Percentiles rank a stretch among this genome's conserved stretches.
These are phyloP conservation scores for Terana coerulea DNA, from an alignment of 768 basidiomycete species.

Conservation along the genomic window DNA sequence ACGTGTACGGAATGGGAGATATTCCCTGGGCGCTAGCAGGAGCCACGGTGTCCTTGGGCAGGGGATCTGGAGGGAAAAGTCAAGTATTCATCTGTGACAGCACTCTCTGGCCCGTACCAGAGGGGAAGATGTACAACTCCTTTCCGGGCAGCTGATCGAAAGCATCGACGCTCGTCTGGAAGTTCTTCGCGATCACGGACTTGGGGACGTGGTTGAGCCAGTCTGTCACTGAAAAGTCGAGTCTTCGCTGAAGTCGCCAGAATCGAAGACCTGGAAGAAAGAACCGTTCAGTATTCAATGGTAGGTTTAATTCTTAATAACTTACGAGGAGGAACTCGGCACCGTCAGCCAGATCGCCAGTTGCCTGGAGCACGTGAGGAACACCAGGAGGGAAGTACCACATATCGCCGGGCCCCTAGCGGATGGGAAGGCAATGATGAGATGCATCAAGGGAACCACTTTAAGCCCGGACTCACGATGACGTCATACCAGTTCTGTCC, in stretches of 20 bases:
- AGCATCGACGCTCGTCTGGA: slow-evolving; percentile 19
- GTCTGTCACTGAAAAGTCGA: slow-evolving; percentile 31
- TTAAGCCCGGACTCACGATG: slow-evolving; percentile 35
- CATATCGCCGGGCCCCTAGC: slow-evolving; percentile 42
- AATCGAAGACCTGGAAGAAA: slow-evolving; percentile 28
- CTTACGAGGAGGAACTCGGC: slow-evolving; percentile 24
- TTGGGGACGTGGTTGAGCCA: slow-evolving; percentile 31
- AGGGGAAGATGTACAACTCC: slow-evolving; percentile 28
- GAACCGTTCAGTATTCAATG: neutral
- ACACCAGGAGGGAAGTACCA: slow-evolving; percentile 58
- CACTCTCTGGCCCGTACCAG: slow-evolving; percentile 16
- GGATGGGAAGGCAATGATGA: neutral
- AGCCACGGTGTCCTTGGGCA: slow-evolving; percentile 29
- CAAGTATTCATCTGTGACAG: too few relatives aligned
- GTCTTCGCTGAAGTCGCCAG: slow-evolving; percentile 31
- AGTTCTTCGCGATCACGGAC: slow-evolving; percentile 33
- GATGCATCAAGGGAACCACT: neutral
- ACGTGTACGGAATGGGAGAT: slow-evolving; percentile 44
- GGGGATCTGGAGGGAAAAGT: slow-evolving; percentile 25
- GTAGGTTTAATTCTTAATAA: too few relatives aligned
- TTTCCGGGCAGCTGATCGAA: slow-evolving; percentile 25
- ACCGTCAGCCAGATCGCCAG: slow-evolving; percentile 32
- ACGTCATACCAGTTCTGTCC: slow-evolving; percentile 49
- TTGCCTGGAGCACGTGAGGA: slow-evolving; percentile 54
- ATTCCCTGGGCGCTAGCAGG: slow-evolving; percentile 42